Base-by-base conservation (phyloP, 2,329 filamentous ascomycete species). In the Capronia americana region DNA sequence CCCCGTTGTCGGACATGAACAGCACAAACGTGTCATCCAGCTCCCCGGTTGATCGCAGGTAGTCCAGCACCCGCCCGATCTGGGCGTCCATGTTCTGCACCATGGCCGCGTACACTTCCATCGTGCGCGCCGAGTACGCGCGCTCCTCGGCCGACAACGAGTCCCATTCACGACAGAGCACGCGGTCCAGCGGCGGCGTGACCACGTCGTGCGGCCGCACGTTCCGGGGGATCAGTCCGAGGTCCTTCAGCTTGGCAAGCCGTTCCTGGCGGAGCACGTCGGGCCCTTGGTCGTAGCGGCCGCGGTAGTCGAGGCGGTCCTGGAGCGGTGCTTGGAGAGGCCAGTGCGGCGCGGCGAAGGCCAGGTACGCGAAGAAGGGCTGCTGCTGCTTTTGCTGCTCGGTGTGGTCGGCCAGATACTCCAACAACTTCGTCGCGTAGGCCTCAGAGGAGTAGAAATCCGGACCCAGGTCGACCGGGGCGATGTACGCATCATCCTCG, bases 331-430 rank as follows among this genome's bases (percentile, higher is more conserved):
- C 85, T 71, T 88, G 87, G 4, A 89, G 76, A 1, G 86, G 87
- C 86, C 86, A 89, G 70, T 88, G 86, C 1, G 86, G 86, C 0
- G 86, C 86, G 0, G 85, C 86, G 73, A 88, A 89, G 1, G 86
- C 85, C 8, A 66, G 60, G 30, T 63, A 66, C 17, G 64, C 64
- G 34, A 66, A 66, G 55, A 66, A 66, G 6, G 64, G 64, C 24
- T 60, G 20, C 30, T 60, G 20, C 30, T 51, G 23, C 23, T 64
- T 32, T 7, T 41, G 14, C 8, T 34, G 12, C 3, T 51, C 0
- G 44, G 32, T 34, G 5, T 10, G 20, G 20, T 46, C 41, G 41
- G 14, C 8, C 20, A 46, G 14, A 6, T 46, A 46, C 2, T 7
- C 41, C 41, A 46, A 10, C 20, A 46, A 46, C 20, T 46, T 46